Conservation (phyloP, 768 basidiomycete species). For the Boletus sp. region DNA sequence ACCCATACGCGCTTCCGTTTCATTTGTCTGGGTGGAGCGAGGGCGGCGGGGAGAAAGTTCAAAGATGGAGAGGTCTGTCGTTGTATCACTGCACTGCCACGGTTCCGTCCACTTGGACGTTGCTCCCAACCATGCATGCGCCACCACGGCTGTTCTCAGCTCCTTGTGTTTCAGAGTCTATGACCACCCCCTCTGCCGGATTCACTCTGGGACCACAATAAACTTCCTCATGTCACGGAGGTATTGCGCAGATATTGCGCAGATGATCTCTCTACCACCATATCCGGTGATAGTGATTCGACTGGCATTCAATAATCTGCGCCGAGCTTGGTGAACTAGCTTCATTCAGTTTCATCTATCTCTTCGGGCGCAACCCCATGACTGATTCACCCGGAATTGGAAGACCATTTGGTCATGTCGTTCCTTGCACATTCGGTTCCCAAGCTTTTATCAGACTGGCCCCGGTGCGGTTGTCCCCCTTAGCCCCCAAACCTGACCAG, state of each 20-base stretch:
- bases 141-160: no score
- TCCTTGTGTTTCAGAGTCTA: neutral
- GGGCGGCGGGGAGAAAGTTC: no score
- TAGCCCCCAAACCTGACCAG: neutral
- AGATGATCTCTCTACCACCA: neutral
- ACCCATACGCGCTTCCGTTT: no score
- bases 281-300: neutral
- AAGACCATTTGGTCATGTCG: neutral
- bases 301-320: neutral
- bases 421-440: neutral
- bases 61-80: no score
- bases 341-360: neutral
- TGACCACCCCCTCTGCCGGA: neutral
- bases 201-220: neutral
- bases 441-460: constrained; percentile 4
- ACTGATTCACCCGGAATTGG: neutral
- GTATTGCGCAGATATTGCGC: neutral
- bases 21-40: no score
- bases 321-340: neutral
- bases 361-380: neutral
- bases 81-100: no score
- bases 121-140: no score
- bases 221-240: neutral
- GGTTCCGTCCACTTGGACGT: no score
- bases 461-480: neutral